phyloP scores from a whole-genome alignment of 148 eudicot genomes.

The Dianthus caryophyllus region DNA sequence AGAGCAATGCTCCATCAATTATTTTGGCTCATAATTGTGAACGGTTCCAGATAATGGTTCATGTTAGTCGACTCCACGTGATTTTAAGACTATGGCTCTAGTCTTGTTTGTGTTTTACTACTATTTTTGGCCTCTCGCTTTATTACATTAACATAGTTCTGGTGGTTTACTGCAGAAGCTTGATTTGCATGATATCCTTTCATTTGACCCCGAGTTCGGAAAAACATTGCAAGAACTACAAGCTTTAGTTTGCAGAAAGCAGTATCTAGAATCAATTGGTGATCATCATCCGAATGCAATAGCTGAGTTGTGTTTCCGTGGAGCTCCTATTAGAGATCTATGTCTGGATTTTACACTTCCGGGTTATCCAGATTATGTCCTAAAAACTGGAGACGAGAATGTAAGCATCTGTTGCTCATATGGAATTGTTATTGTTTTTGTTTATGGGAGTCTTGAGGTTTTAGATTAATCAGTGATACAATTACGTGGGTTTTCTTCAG shows the following conservation, averaged over 20 bases:
- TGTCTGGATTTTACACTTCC: conserved; percentile 95
- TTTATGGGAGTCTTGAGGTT: neutral
- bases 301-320: conserved; percentile 61
- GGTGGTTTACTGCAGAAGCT: conserved; percentile 62
- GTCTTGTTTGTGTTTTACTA: neutral
- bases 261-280: conserved; percentile 68
- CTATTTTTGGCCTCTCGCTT: neutral
- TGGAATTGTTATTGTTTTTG: neutral
- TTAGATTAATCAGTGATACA: neutral
- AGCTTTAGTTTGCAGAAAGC: conserved; percentile 73
- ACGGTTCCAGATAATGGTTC: too few relatives aligned
- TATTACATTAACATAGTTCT: conserved; percentile 8
- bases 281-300: conserved; percentile 44
- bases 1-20: neutral
- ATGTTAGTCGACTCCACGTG: too few relatives aligned
- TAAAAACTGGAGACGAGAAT: conserved; percentile 70
- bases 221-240: conserved; percentile 81
- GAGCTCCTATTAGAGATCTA: conserved; percentile 75
- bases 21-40: too few relatives aligned
- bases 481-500: conserved; percentile 31
- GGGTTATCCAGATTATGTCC: conserved; percentile 75
- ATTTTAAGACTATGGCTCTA: too few relatives aligned
- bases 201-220: conserved; percentile 85
- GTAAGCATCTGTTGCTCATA: conserved; percentile 27
- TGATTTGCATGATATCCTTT: conserved; percentile 88